Evolutionary conservation across 805 yeast species (phyloP), one percentile per base, ranked within the genome.

Genomic region (Torulaspora microellipsoides): DNA sequence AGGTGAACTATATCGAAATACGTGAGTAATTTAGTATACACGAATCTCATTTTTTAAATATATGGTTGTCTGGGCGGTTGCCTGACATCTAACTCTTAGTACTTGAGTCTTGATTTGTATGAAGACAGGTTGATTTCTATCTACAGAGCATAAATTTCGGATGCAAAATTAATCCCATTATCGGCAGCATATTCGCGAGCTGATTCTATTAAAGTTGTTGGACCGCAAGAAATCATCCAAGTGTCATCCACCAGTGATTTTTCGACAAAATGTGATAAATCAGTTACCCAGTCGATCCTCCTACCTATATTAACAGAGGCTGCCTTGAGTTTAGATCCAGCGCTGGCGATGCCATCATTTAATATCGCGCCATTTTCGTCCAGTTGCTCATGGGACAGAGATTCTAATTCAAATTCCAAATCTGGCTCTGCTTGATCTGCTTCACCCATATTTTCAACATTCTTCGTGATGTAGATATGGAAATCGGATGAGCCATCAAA

Each of bases 171-270:
- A 17, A 55, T 48, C 20, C 47, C 44, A 34, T 54, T 51, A 14
- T 47, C 43, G 5, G 45, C 30, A 6, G 63, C 60, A 32, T 48
- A 60, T 5, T 37, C 30, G 8, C 47, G 36, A 1, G 58, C 60
- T 32, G 51, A 51, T 4, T 46, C 45, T 10, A 58, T 42, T 15
- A 62, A 47, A 11, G 48, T 36, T n/a, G 48, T 37, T 8, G 67
- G 66, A 2, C 67, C 67, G 42, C 67, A 62, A 17, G 58, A 42
- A 10, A 61, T 40, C 34, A 62, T 43, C 63, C 65, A 62, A 4
- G 60, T 55, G 27, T 50, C 48, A 13, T 51, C 50, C 31, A 48
- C 31, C 4, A 36, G 28, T 4, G 47, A 42, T 5, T 40, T 43
- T 14, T 50, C 56, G 14, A 50, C 54, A 14, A 59, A 48, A 11